These are phyloP conservation scores for Diaporthe helianthi DNA, from an alignment of 2,329 filamentous ascomycete species.

Conservation along the genomic window DNA sequence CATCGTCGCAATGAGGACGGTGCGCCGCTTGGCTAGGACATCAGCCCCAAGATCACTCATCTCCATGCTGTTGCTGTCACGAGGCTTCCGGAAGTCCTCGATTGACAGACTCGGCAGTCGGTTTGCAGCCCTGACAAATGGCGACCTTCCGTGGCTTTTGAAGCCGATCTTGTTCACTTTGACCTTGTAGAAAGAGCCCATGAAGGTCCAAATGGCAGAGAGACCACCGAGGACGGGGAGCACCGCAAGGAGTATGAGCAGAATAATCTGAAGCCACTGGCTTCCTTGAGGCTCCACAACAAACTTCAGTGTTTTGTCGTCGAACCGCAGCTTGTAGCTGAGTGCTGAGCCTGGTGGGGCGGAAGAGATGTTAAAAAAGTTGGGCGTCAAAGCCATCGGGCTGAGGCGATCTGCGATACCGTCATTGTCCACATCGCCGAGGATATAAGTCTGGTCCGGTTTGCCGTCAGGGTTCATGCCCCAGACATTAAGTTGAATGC, in stretches of 20 bases:
- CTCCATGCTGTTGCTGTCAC: constrained; percentile 39
- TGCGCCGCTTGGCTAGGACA: constrained; percentile 49
- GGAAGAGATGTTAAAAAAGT: constrained; percentile 65
- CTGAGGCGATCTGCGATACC: constrained; percentile 67
- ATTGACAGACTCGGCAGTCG: constrained; percentile 44
- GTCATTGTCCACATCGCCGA: constrained; percentile 69
- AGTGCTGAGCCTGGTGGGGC: constrained; percentile 61
- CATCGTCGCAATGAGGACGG: constrained; percentile 73
- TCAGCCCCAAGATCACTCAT: constrained; percentile 35
- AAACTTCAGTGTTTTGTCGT: constrained; percentile 62
- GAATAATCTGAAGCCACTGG: constrained; percentile 57
- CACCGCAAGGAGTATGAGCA: constrained; percentile 61
- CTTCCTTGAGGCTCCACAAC: constrained; percentile 60
- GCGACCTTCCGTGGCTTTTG: constrained; percentile 40
- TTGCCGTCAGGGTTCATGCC: constrained; percentile 69
- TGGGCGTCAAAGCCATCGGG: constrained; percentile 61
- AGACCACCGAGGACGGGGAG: constrained; percentile 59
- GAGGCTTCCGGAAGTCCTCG: constrained; percentile 39
- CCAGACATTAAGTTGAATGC: constrained; percentile 70
- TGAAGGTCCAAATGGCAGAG: constrained; percentile 61
- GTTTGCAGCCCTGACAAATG: constrained; percentile 39
- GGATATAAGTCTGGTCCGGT: constrained; percentile 65
- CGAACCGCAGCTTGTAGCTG: constrained; percentile 60
- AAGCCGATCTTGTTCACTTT: constrained; percentile 46
- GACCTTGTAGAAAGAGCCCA: constrained; percentile 67